Percentiles rank a stretch among this genome's conserved stretches.
phyloP scores from a whole-genome alignment of 176 grass and related monocot genomes.

The Musa schizocarpa region DNA sequence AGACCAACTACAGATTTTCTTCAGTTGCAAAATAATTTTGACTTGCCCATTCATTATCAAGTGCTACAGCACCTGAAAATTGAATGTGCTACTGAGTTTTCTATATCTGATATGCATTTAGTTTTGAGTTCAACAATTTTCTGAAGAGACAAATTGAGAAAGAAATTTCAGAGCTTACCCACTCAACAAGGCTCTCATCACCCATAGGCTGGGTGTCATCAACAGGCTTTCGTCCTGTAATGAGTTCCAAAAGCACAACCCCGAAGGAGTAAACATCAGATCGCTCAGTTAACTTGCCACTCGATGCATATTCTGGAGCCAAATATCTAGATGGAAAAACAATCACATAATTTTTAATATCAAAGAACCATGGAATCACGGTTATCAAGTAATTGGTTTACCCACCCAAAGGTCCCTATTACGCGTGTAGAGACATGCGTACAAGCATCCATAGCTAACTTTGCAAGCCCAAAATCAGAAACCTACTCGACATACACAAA shows the following conservation, averaged over 20 bases:
- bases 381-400: neutral
- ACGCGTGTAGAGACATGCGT: slow-evolving; percentile 78
- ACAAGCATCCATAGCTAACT: slow-evolving; percentile 50
- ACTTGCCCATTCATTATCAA: too few relatives aligned
- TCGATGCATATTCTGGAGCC: slow-evolving; percentile 82
- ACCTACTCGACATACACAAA: slow-evolving; percentile 29
- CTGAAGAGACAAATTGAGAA: slow-evolving; percentile 10
- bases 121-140: too few relatives aligned
- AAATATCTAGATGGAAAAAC: slow-evolving; percentile 43
- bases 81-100: too few relatives aligned
- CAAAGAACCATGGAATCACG: neutral
- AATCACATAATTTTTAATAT: slow-evolving; percentile 1
- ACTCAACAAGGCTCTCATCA: slow-evolving; percentile 89
- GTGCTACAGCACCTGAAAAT: too few relatives aligned
- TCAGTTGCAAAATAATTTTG: too few relatives aligned
- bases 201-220: slow-evolving; percentile 54
- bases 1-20: too few relatives aligned
- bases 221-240: slow-evolving; percentile 75
- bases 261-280: slow-evolving; percentile 95
- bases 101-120: too few relatives aligned
- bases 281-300: slow-evolving; percentile 71
- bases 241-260: slow-evolving; percentile 83
- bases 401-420: slow-evolving; percentile 89
- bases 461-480: slow-evolving; percentile 74
- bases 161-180: slow-evolving; percentile 47